Base-by-base conservation (phyloP, 331 rosid genomes). In the Quercus lobata region DNA sequence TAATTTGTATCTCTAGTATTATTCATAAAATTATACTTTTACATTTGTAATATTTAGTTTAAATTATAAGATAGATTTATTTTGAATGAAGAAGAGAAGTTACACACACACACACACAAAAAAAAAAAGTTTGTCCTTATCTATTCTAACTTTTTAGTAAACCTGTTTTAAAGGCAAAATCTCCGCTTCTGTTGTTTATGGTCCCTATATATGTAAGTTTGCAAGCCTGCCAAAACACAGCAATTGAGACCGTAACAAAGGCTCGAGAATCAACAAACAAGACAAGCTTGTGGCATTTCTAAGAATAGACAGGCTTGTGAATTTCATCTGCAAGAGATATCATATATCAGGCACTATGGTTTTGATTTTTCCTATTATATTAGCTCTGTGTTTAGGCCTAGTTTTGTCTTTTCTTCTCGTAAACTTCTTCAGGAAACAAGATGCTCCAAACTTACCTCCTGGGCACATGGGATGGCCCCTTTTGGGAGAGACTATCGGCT, bases 381-480 rank as follows among this genome's bases (percentile, higher is more conserved):
- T 78, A 32, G 73, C 82, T 73, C 53, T 87, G 32, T 57, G 80
- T 60, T 60, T 70, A 19, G 84, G 83, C 32, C 25, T 86, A 29
- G 25, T 72, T 57, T 72, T 89, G 46, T 75, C 79, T 74, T 89
- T 68, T 71, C 77, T 90, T 78, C 84, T 89, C 54, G 75, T 82
- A 44, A 83, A 35, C 73, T 27, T 78, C 57, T 63, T 78, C 72
- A 73, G 17, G 37, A 85, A 53, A 52, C 53, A 80, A 70, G 35
- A 66, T 21, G 72, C 41, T 16, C 71, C 76, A 66, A 79, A 72
- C 53, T 65, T 91, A 22, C 93, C 93, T 63, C 82, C 27, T 77
- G 97, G 98, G 55, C 86, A 60, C 87, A 83, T 88, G 92, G 98
- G 98, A 11, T 90, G 88, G 87, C 97, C 95, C 0, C 77, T 89